phyloP scores from a whole-genome alignment of 208 protist genomes.

The Histomonas meleagridis region DNA sequence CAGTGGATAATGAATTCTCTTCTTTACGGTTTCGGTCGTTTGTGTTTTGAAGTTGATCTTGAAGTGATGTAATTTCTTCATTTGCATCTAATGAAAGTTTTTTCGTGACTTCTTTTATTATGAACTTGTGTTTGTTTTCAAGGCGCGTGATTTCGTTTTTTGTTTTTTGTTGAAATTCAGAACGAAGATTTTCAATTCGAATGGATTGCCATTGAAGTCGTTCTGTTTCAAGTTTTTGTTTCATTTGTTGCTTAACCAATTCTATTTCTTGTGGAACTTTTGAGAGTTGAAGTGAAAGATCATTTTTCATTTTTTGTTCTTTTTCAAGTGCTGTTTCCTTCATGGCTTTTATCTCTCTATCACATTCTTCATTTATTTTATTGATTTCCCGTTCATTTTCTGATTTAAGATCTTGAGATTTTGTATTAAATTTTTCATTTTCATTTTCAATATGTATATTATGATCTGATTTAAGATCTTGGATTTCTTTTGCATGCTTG shows the following conservation, averaged over 20 bases:
- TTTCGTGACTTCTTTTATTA: background rate
- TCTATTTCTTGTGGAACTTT: background rate
- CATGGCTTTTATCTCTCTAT: background rate
- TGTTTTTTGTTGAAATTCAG: background rate
- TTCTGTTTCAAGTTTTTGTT: background rate
- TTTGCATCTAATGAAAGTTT: background rate
- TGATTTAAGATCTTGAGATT: background rate
- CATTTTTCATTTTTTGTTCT: slow-evolving; percentile 1
- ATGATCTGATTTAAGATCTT: background rate
- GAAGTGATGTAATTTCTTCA: background rate
- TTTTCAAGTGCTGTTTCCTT: background rate
- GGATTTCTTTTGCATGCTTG: background rate
- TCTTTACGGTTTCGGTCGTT: background rate
- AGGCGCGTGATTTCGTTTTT: background rate
- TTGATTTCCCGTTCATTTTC: background rate
- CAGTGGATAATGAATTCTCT: background rate
- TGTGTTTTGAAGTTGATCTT: background rate
- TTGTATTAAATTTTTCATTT: background rate
- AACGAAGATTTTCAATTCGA: background rate
- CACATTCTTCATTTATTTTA: background rate
- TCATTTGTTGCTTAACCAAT: background rate
- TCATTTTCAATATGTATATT: background rate
- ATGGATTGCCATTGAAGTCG: background rate
- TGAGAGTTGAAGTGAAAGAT: background rate
- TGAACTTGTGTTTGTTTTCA: background rate